These are phyloP conservation scores for Paecilomyces variotii DNA, from an alignment of 2,329 filamentous ascomycete genomes.

Conservation along the genomic window DNA sequence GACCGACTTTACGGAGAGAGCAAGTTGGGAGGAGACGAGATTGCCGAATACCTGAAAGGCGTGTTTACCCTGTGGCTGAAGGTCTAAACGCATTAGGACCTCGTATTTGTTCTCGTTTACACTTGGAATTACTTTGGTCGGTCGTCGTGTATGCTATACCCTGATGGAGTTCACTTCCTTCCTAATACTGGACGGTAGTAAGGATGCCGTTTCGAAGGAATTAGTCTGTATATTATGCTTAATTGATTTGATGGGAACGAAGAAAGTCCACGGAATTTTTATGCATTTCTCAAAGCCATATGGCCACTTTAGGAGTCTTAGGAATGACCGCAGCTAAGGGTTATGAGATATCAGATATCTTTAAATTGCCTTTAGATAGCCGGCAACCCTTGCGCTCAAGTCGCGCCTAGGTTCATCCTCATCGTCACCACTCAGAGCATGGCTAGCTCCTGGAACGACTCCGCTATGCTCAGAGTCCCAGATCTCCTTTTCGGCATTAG, in stretches of 20 bases:
- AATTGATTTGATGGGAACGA: neutral
- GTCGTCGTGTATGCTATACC: slow-evolving; percentile 4
- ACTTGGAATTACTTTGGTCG: neutral
- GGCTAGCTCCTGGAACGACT: slow-evolving; percentile 40
- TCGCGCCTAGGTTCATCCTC: slow-evolving; percentile 33
- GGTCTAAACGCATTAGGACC: slow-evolving; percentile 43
- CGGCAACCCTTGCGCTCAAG: slow-evolving; percentile 25
- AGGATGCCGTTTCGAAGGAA: neutral
- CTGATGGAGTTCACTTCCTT: neutral
- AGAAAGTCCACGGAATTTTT: neutral
- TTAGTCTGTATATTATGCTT: neutral
- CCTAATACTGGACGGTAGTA: neutral
- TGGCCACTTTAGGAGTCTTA: neutral
- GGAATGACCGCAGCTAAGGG: neutral
- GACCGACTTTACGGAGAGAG: slow-evolving; percentile 92
- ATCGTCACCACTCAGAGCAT: slow-evolving; percentile 42
- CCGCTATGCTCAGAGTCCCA: slow-evolving; percentile 45
- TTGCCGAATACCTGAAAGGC: slow-evolving; percentile 90
- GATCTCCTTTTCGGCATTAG: slow-evolving; percentile 27
- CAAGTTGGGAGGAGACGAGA: slow-evolving; percentile 91
- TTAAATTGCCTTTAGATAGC: slow-evolving; percentile 24
- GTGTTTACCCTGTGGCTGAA: slow-evolving; percentile 70
- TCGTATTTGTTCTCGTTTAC: neutral
- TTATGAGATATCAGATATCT: neutral
- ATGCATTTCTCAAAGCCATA: neutral